Conservation (phyloP, 139 green algal species). For the Picochlorum costavermella region DNA sequence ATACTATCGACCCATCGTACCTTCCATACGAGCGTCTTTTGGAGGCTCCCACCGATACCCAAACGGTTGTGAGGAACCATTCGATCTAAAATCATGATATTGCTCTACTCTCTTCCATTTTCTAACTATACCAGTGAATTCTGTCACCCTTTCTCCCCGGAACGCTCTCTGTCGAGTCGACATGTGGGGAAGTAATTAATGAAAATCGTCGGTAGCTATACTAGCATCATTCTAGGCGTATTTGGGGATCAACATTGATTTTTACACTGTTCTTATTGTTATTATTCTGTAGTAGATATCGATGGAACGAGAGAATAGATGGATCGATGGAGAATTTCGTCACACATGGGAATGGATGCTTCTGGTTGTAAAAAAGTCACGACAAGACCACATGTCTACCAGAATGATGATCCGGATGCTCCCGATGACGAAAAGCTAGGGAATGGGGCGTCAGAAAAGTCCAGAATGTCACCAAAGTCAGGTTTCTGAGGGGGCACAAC, state of each 20-base stretch:
- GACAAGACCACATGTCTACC: neutral
- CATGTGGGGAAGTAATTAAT: neutral
- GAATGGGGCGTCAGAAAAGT: neutral
- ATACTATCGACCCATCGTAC: neutral
- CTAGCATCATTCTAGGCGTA: no score
- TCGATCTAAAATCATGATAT: neutral
- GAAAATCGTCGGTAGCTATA: neutral
- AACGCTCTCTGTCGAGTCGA: neutral
- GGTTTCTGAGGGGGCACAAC: neutral
- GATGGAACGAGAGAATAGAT: no score
- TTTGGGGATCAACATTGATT: no score
- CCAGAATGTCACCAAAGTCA: conserved; percentile 1
- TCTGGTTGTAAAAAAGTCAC: neutral
- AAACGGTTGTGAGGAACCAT: neutral
- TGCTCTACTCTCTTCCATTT: neutral
- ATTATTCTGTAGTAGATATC: no score
- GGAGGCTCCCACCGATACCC: neutral
- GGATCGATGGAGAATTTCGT: no score
- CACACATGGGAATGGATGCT: no score
- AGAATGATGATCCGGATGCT: neutral
- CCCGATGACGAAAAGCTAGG: neutral
- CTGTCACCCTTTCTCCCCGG: neutral
- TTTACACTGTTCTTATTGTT: no score
- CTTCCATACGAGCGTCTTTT: neutral
- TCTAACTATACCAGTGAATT: neutral